These are phyloP conservation scores for Abrus pulchellus DNA, from an alignment of 306 rosid genomes.

Conservation along the genomic window DNA sequence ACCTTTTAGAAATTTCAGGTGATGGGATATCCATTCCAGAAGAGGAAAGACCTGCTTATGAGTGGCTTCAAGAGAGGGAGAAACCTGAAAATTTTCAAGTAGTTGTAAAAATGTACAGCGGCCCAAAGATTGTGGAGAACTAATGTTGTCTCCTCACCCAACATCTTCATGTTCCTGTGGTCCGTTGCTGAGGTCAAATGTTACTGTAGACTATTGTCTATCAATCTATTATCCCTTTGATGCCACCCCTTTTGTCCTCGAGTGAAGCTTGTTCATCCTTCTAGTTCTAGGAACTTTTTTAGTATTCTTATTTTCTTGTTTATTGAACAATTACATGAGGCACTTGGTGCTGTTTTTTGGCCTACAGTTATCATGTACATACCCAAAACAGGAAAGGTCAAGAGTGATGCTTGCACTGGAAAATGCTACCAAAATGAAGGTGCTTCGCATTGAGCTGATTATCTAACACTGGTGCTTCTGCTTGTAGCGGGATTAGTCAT, in stretches of 20 bases:
- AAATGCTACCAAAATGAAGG: conserved; percentile 49
- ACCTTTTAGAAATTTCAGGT: conserved; percentile 47
- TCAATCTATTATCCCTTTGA: not conserved
- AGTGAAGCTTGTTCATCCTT: conserved; percentile 22
- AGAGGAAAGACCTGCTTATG: conserved; percentile 65
- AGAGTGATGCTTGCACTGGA: conserved; percentile 49
- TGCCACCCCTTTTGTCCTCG: conserved; percentile 26
- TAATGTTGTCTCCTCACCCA: conserved; percentile 39
- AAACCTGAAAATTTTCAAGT: conserved; percentile 64
- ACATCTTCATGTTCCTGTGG: not conserved
- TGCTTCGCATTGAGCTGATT: not conserved
- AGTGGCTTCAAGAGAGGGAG: conserved; percentile 89
- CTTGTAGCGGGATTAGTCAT: not conserved
- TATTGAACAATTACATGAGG: conserved; percentile 50
- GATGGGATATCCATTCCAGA: conserved; percentile 62
- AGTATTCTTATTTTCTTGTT: conserved; percentile 27
- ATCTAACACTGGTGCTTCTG: not conserved
- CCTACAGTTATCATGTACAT: conserved; percentile 57
- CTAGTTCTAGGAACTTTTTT: conserved; percentile 18
- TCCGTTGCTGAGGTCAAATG: conserved; percentile 34
- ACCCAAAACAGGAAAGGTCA: conserved; percentile 47
- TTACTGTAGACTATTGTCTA: conserved; percentile 35
- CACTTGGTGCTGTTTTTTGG: conserved; percentile 30
- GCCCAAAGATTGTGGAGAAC: conserved; percentile 65
- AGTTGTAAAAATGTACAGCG: conserved; percentile 67